Conservation (phyloP, 352 stramenopile species). For the Globisporangium recalcitrans region DNA sequence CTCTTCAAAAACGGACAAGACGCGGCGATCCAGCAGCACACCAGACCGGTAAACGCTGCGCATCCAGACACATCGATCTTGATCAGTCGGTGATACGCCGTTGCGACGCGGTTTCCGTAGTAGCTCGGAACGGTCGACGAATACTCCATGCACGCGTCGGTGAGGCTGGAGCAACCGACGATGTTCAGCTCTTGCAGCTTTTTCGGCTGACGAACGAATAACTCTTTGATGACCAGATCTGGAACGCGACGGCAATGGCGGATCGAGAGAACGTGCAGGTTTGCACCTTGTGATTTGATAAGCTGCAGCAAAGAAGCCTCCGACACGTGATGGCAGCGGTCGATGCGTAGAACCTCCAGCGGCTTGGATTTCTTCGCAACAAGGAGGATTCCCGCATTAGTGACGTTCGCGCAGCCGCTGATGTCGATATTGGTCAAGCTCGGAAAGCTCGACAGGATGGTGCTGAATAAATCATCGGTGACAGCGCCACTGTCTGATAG, state of each 20-base stretch:
- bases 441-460: constrained; percentile 29
- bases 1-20: constrained; percentile 48
- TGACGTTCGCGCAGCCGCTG: constrained; percentile 45
- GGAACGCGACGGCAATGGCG: constrained; percentile 32
- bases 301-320: constrained; percentile 35
- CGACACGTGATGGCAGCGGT: constrained; percentile 38
- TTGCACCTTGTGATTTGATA: constrained; percentile 26
- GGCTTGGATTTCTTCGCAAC: constrained; percentile 33
- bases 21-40: constrained; percentile 55
- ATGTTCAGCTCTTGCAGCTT: constrained; percentile 55
- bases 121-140: constrained; percentile 46
- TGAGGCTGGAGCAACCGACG: constrained; percentile 42
- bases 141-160: constrained; percentile 52
- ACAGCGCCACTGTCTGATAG: constrained; percentile 41
- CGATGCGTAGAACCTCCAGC: constrained; percentile 39
- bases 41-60: constrained; percentile 39
- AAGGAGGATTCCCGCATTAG: constrained; percentile 36
- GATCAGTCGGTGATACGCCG: constrained; percentile 36
- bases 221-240: constrained; percentile 35
- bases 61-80: constrained; percentile 59
- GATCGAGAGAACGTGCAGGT: constrained; percentile 40
- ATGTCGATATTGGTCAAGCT: constrained; percentile 41
- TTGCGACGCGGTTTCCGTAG: constrained; percentile 40
- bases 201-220: constrained; percentile 42
- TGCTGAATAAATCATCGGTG: constrained; percentile 48